Evolutionary conservation across 2,329 filamentous ascomycete genomes (phyloP).

Genomic region (Fusarium paranaense): DNA sequence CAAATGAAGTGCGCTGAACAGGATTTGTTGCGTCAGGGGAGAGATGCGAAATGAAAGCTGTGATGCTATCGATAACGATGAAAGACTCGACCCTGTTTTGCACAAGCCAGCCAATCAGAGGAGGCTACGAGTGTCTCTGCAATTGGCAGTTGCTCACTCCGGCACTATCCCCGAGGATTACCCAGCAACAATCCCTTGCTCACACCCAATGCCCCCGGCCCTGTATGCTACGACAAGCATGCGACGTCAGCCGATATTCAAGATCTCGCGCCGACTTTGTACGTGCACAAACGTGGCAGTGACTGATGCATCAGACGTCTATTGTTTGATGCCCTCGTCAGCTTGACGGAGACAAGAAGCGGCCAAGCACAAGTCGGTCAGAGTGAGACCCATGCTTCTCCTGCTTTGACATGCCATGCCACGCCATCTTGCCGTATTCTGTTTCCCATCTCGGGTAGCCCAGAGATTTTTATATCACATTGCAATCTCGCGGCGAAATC

Average conservation of each 20-base stretch:
- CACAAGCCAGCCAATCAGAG: slow-evolving; percentile 20
- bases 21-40: slow-evolving; percentile 1
- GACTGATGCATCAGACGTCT: slow-evolving; percentile 23
- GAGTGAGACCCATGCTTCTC: not conserved
- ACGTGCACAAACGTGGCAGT: slow-evolving; percentile 10
- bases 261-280: slow-evolving; percentile 18
- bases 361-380: slow-evolving; percentile 20
- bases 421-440: slow-evolving; percentile 23
- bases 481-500: slow-evolving; percentile 30
- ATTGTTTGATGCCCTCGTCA: slow-evolving; percentile 13
- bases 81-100: slow-evolving; percentile 10
- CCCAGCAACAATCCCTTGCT: slow-evolving; percentile 14
- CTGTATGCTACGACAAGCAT: slow-evolving; percentile 34
- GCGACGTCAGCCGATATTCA: slow-evolving; percentile 41
- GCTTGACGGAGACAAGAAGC: slow-evolving; percentile 10
- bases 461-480: slow-evolving; percentile 19
- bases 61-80: slow-evolving; percentile 38
- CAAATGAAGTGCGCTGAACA: slow-evolving; percentile 9
- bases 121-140: not conserved
- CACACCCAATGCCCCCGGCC: not conserved
- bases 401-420: slow-evolving; percentile 23
- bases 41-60: slow-evolving; percentile 35
- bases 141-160: not conserved
- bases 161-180: slow-evolving; percentile 36
- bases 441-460: slow-evolving; percentile 28